Base-by-base conservation (phyloP, 2,329 filamentous ascomycete species). In the Sphaerulina populicola region DNA sequence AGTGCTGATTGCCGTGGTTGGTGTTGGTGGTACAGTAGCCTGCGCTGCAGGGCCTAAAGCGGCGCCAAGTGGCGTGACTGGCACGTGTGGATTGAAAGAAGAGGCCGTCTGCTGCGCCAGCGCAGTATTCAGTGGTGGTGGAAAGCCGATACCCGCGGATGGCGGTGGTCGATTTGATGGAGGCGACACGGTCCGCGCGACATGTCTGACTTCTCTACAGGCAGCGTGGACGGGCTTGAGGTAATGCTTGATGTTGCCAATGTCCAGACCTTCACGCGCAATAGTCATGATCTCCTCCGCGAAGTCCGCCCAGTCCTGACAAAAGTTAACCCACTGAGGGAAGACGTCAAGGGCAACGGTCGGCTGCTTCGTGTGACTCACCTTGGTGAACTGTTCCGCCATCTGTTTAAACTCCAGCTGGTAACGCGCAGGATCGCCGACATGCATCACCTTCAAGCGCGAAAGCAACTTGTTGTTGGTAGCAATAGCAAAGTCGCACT, bases 11-110 rank as follows among this genome's bases (percentile, higher is more conserved):
- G 49, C 47, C 6, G 54, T 53, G 15, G 47, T 57, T 21, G 43
- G 57, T 37, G 44, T 57, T 47, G 55, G 58, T 15, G 56, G 54
- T 9, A 95, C 83, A 0, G 88, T 96, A 1, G 90, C 89, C 69
- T 94, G 89, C 49, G 89, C 87, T 15, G 90, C 90, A 5, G 90
- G 88, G 0, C 90, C 91, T 4, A 96, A 75, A 1, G 90, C 90
- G 12, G 89, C 90, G 61, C 87, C 93, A 55, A 95, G 78, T 6
- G 91, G 90, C 1, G 90, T 96, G 62, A 93, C 88, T 7, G 90
- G 89, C 35, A 89, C 71, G 9, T 78, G 74, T 8, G 77, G 72
- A 18, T 76, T 74, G 42, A 77, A 77, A 6, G 47, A 46, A 12
- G 44, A 31, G 12, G 43, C 43, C 12, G 41, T 45, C 11, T 49